Conservation (phyloP, 2,329 filamentous ascomycete genomes). For the Myriosclerotinia scirpicola region DNA sequence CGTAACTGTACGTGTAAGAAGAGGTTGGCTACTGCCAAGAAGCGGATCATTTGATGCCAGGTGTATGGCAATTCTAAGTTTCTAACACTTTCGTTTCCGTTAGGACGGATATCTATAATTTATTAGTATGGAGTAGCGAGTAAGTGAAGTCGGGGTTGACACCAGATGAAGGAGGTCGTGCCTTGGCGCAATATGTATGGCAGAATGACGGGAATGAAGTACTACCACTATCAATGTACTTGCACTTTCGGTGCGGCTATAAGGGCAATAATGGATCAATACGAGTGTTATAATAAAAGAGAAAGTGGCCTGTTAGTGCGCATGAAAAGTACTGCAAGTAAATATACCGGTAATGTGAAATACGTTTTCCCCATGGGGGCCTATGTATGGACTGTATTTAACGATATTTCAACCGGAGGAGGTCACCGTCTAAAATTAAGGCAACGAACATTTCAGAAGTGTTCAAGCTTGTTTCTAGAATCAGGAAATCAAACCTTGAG, state of each 20-base stretch:
- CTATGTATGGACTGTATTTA: constrained; percentile 10
- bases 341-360: neutral
- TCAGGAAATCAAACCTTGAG: constrained; percentile 8
- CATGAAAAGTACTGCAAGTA: neutral
- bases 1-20: neutral
- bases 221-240: neutral
- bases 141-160: neutral
- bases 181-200: constrained; percentile 5
- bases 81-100: constrained; percentile 15
- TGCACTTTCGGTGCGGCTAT: neutral
- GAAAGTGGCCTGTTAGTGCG: neutral
- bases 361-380: neutral
- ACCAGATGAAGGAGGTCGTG: constrained; percentile 11
- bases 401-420: neutral
- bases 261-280: too few relatives aligned
- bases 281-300: neutral
- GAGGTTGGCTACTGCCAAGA: neutral
- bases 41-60: neutral
- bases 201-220: neutral
- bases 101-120: neutral
- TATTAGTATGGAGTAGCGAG: neutral
- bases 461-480: constrained; percentile 17
- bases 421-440: neutral
- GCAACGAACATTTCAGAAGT: neutral
- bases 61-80: constrained; percentile 7